Evolutionary conservation across 2,329 filamentous ascomycete genomes (phyloP), one percentile per base, ranked within the genome.

Genomic region (Paecilomyces dactylethromorphus): DNA sequence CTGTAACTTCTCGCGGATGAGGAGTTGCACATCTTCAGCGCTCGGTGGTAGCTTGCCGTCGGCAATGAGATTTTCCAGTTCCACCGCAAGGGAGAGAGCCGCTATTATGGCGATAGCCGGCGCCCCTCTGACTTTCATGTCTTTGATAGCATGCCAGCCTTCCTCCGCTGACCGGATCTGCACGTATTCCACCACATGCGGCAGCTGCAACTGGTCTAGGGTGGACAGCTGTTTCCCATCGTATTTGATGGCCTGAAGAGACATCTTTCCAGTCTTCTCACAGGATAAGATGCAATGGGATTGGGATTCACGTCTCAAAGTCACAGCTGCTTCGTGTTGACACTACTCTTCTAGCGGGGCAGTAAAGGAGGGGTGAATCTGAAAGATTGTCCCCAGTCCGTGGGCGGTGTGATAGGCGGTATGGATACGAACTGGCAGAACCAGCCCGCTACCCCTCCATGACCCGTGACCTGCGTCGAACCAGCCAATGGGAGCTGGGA

Each of bases 91-190:
- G 1, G 90, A 88, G 33, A 99, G 83, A 21, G 90, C 90, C 22
- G 94, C 94, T n/a, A 99, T 94, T 64, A 99, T 97, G 52, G 94
- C 94, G 73, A 99, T 99, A 53, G 94, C 94, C 0, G 94, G 94
- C 4, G 94, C 94, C 49, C 91, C 89, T 56, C 85, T 81, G 15
- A 81, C 79, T 64, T 83, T 82, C 85, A 88, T 88, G 55, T 84
- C 80, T 66, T 83, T 85, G 70, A 88, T 87, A 4, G 84, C 84
- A 69, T 85, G 81, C 84, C 84, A 87, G 59, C 82, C 85, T 74
- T 87, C 84, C 67, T 83, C 78, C 55, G 79, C 78, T 35, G 78
- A 79, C 58, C 72, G 73, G 61, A 87, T 77, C 53, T 79, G 68
- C 55, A 84, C 79, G 66, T 84, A 87, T 59, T 79, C 75, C 64